Evolutionary conservation across 768 basidiomycete species (phyloP).

Genomic region (Suillus cothurnatus): DNA sequence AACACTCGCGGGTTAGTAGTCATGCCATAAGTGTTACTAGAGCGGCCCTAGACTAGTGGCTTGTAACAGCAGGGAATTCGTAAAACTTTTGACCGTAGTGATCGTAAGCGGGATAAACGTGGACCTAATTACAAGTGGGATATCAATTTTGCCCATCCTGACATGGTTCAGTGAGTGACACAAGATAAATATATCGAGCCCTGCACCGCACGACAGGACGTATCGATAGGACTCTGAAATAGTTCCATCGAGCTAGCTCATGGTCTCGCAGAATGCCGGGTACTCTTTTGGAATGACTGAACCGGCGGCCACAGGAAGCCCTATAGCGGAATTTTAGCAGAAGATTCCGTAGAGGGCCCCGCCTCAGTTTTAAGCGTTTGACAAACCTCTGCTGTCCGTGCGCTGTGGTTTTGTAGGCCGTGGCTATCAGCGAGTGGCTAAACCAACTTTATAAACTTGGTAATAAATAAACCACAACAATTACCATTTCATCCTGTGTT

Average conservation of each 20-base stretch:
- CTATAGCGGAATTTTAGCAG: not conserved
- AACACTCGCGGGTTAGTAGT: not conserved
- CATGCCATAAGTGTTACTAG: not conserved
- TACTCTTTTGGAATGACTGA: not conserved
- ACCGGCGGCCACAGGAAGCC: not conserved
- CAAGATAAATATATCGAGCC: constrained; percentile 1
- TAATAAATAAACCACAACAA: constrained; percentile 32
- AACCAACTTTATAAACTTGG: not conserved
- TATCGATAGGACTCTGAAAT: constrained; percentile 2
- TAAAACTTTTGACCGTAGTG: not conserved
- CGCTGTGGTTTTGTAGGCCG: constrained; percentile 8
- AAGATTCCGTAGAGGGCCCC: not conserved
- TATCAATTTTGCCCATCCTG: constrained; percentile 7
- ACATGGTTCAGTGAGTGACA: not conserved
- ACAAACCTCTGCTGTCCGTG: not conserved
- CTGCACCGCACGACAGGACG: constrained; percentile 4
- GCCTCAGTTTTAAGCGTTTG: not conserved
- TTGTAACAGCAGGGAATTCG: not conserved
- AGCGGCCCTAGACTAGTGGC: not conserved
- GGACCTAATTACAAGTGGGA: constrained; percentile 9
- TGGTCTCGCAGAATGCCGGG: not conserved
- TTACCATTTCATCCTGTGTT: constrained; percentile 35
- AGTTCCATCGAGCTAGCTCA: not conserved
- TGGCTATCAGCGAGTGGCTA: constrained; percentile 16
- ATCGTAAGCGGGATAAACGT: constrained; percentile 17